A percentile compares a stretch with the other conserved stretches of the same genome.
phyloP scores from a whole-genome alignment of 345 rosid genomes.

The Pugionium dolabratum region DNA sequence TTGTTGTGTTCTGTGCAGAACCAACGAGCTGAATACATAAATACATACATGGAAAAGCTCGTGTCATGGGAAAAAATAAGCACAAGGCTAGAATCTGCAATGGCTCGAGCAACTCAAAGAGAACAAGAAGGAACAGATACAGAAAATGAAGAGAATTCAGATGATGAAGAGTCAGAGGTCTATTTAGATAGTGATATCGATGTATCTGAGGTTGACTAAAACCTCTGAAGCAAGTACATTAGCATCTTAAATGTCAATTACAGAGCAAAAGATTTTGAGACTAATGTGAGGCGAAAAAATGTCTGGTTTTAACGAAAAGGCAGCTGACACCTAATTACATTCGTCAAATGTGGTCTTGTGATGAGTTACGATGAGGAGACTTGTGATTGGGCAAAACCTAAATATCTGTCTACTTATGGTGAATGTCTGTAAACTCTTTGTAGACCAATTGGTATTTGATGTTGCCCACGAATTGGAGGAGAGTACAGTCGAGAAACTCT shows the following conservation, averaged over 20 bases:
- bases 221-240: conserved; percentile 25
- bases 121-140: conserved; percentile 57
- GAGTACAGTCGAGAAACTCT: conserved; percentile 29
- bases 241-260: conserved; percentile 28
- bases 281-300: too few species aligned
- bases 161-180: conserved; percentile 42
- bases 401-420: conserved; percentile 49
- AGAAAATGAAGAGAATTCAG: conserved; percentile 39
- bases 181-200: conserved; percentile 49
- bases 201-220: conserved; percentile 52
- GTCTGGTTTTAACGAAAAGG: too few species aligned
- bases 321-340: conserved; percentile 5
- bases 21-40: conserved; percentile 65
- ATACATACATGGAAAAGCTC: conserved; percentile 70
- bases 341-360: conserved; percentile 26
- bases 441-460: conserved; percentile 39
- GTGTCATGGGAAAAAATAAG: conserved; percentile 92
- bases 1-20: conserved; percentile 47
- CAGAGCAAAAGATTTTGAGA: not conserved
- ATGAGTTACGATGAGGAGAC: conserved; percentile 17
- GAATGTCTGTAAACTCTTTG: conserved; percentile 41
- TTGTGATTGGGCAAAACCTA: conserved; percentile 41
- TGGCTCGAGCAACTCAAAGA: conserved; percentile 57
- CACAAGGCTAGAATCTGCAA: conserved; percentile 68
- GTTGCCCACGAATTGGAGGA: conserved; percentile 30